Evolutionary conservation across 2,329 filamentous ascomycete species (phyloP), one percentile per base, ranked within the genome.

Genomic region (Colletotrichum orchidophilum): DNA sequence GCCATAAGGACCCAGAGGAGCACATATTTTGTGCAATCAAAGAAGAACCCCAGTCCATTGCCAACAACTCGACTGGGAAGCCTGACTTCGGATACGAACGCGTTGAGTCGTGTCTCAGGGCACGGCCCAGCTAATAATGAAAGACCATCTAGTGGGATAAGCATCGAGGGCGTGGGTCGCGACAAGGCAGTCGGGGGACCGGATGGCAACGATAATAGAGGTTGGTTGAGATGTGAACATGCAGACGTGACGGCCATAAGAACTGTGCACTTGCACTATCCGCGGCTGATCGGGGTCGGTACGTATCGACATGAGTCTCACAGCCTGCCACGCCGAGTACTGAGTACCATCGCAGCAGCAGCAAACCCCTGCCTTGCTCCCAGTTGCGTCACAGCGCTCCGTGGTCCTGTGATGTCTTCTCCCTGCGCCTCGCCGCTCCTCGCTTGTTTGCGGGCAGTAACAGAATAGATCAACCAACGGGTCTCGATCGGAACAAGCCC

Each of bases 381-480:
- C 29, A 49, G 62, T 46, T 66, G 67, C 63, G 50, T 71, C 64
- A 66, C 68, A 71, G 68, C 42, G 42, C 64, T 58, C 58, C 53
- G 68, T 59, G 68, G 68, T 71, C 68, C 68, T 71, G 68, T 71
- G 68, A 71, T 71, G 58, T 71, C 63, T 52, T 62, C 64, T 63
- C 33, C 64, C 68, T 71, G 68, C 68, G 64, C 64, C 68, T 71
- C 58, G 58, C 63, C 63, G 68, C 63, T 33, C 26, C 26, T 58
- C 64, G 63, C 57, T 62, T 61, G 50, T 67, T 58, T 54, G 50
- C 57, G 49, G 39, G 33, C 50, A 46, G 50, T 39, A 61, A 33
- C 59, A 60, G 58, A 62, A 70, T 70, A 63, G 63, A 67, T 66
- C 63, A 57, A 67, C 60, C 63, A 57, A 35, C 58, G 64, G 57